Percentiles rank a stretch among this genome's conserved stretches.
Evolutionary conservation across 2,329 filamentous ascomycete species (phyloP).

Genomic region (Pseudocercospora crystallina): DNA sequence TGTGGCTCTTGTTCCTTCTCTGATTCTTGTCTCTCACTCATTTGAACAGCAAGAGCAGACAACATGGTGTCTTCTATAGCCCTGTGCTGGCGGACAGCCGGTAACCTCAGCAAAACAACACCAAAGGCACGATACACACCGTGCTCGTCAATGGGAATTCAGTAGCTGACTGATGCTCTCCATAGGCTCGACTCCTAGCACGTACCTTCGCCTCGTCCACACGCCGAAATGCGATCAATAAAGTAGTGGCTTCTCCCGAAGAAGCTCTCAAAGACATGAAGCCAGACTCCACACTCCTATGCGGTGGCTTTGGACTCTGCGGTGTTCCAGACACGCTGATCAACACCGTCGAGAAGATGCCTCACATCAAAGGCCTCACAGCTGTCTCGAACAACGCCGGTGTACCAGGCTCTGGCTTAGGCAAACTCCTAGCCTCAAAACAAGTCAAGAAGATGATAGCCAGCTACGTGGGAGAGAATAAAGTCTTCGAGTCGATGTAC

Average conservation of each 20-base stretch:
- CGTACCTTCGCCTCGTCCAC: conserved; percentile 27
- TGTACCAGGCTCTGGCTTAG: conserved; percentile 66
- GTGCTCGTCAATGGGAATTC: background rate
- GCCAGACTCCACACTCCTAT: conserved; percentile 69
- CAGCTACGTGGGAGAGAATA: conserved; percentile 76
- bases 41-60: background rate
- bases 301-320: conserved; percentile 79
- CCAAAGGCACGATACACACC: conserved; percentile 12
- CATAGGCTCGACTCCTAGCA: conserved; percentile 21
- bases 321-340: conserved; percentile 74
- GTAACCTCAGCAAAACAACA: conserved; percentile 21
- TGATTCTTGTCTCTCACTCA: background rate
- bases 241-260: conserved; percentile 52
- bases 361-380: conserved; percentile 60
- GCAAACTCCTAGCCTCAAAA: conserved; percentile 66
- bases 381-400: conserved; percentile 82
- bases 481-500: conserved; percentile 72
- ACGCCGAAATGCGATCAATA: conserved; percentile 27
- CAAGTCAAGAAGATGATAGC: conserved; percentile 72
- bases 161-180: background rate
- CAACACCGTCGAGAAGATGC: conserved; percentile 62
- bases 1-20: no score
- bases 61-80: conserved; percentile 21
- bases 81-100: conserved; percentile 24
- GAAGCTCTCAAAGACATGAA: conserved; percentile 69